Evolutionary conservation across 2,329 filamentous ascomycete species (phyloP), one percentile per base, ranked within the genome.

Genomic region (Diaporthe vaccinii): DNA sequence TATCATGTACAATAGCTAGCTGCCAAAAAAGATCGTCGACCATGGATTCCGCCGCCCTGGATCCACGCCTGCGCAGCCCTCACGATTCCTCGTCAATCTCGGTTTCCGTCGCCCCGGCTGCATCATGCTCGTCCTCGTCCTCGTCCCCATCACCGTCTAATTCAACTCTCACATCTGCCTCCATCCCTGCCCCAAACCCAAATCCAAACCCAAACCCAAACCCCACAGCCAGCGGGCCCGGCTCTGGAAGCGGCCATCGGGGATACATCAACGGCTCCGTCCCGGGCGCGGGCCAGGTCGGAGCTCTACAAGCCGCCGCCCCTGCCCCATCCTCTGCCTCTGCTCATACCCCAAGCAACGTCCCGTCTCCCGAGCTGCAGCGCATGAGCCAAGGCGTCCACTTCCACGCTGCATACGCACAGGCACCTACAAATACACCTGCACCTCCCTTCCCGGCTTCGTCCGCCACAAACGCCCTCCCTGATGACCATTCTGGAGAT

Each of bases 11-110:
- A 55, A 41, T 6, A 69, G 49, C 34, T 41, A 69, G 65, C 65
- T 69, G 65, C 49, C 49, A 15, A 53, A 61, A 39, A 39, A 51
- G 34, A 31, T 51, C 51, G 44, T 44, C 58, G 5, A 46, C 53
- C 59, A 77, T 77, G 76, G 76, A 77, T 70, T 74, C 76, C 41
- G 75, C 76, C 39, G 74, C 71, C 5, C 25, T 77, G 44, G 76
- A 77, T 74, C 76, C 76, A 70, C 74, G 76, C 67, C 76, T 77
- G 53, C 76, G 74, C 67, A 73, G 65, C 44, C 41, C 75, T 28
- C 69, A 73, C 69, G 74, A 71, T 61, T 39, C 51, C 34, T 71
- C 74, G 4, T 69, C 74, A 34, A 76, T 76, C 36, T 73, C 73
- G 22, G 75, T 72, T 25, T 72, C 69, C 25, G 58, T 73, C n/a